phyloP scores from a whole-genome alignment of 2,329 filamentous ascomycete species.

The Penicillium sp. region DNA sequence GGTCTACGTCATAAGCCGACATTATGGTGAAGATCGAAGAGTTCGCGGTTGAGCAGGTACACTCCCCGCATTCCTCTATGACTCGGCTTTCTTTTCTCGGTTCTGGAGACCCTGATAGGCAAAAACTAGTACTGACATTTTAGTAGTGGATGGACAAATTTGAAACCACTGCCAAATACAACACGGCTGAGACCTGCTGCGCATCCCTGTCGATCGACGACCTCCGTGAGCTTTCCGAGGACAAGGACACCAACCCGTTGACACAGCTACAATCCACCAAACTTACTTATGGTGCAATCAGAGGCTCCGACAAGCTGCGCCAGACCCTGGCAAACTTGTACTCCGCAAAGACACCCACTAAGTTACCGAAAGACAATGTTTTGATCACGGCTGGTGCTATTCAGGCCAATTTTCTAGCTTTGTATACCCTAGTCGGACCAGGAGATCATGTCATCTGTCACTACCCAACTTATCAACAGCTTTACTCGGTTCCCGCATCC shows the following conservation, averaged over 20 bases:
- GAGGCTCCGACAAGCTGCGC: slow-evolving; percentile 64
- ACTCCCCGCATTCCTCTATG: slow-evolving; percentile 34
- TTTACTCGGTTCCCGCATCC: slow-evolving; percentile 72
- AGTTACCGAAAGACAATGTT: slow-evolving; percentile 61
- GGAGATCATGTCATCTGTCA: slow-evolving; percentile 85
- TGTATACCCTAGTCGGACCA: slow-evolving; percentile 69
- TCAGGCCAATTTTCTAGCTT: slow-evolving; percentile 75
- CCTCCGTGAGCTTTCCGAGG: slow-evolving; percentile 53
- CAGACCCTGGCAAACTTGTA: slow-evolving; percentile 66
- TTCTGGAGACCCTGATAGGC: not conserved
- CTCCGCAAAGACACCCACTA: slow-evolving; percentile 52
- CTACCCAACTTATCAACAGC: slow-evolving; percentile 82
- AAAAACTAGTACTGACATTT: slow-evolving; percentile 1
- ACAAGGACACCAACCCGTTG: slow-evolving; percentile 50
- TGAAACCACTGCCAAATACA: slow-evolving; percentile 54
- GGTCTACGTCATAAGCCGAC: not conserved
- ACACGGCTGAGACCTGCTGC: slow-evolving; percentile 59
- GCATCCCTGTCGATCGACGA: slow-evolving; percentile 57
- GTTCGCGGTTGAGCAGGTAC: slow-evolving; percentile 65
- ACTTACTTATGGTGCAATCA: slow-evolving; percentile 72
- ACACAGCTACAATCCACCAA: slow-evolving; percentile 49
- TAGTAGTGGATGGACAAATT: slow-evolving; percentile 58
- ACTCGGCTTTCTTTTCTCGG: not conserved
- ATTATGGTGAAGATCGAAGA: slow-evolving; percentile 44
- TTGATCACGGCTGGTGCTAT: slow-evolving; percentile 80